A percentile compares a stretch with the other conserved stretches of the same genome.
phyloP scores from a whole-genome alignment of 306 rosid genomes.

The Vigna mungo region DNA sequence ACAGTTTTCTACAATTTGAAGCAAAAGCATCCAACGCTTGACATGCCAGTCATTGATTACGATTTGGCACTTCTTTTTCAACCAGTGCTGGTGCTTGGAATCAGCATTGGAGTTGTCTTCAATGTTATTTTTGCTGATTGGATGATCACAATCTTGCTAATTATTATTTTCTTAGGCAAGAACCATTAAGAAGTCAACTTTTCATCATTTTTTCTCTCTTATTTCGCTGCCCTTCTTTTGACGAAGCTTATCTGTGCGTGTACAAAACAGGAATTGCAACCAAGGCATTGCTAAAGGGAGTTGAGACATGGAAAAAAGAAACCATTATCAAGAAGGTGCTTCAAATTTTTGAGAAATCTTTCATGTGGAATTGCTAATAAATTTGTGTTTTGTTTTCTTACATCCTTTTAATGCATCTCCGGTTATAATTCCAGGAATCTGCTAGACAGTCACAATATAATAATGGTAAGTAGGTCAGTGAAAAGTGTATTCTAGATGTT shows the following conservation, averaged over 20 bases:
- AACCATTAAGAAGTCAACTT: neutral
- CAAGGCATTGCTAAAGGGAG: conserved; percentile 62
- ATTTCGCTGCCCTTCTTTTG: neutral
- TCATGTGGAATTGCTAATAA: neutral
- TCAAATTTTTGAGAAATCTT: neutral
- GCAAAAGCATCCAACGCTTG: conserved; percentile 70
- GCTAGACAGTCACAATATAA: conserved; percentile 44
- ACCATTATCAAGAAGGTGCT: conserved; percentile 61
- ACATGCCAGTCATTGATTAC: conserved; percentile 68
- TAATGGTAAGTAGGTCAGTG: conserved; percentile 22
- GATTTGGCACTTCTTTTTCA: conserved; percentile 71
- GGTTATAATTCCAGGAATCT: conserved; percentile 57
- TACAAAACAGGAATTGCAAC: conserved; percentile 47
- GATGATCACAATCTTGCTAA: conserved; percentile 69
- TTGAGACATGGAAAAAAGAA: conserved; percentile 75
- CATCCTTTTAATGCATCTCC: conserved; percentile 3
- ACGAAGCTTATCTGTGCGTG: neutral
- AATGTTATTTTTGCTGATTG: conserved; percentile 74
- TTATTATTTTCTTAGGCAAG: conserved; percentile 61
- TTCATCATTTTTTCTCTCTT: neutral
- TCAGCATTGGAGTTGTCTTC: conserved; percentile 65
- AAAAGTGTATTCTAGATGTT: neutral
- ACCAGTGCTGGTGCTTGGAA: conserved; percentile 53
- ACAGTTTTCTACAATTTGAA: conserved; percentile 66
- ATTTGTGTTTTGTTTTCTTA: neutral